Conservation (phyloP, 2,329 filamentous ascomycete species). For the Penicillium hesseltinei region DNA sequence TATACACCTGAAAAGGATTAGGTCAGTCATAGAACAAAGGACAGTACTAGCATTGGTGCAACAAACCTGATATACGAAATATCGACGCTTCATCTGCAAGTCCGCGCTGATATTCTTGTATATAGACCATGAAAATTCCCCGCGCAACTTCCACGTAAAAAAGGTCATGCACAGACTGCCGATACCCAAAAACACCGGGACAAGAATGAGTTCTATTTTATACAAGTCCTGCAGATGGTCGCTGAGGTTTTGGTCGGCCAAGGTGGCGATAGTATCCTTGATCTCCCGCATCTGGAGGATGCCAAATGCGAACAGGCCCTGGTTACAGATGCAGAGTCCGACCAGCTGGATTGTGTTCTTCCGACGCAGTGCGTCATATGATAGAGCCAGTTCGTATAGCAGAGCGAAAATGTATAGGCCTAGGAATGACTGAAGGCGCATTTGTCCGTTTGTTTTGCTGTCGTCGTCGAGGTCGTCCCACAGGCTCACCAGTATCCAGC, state of each 20-base stretch:
- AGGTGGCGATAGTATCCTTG: constrained; percentile 8
- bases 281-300: constrained; percentile 19
- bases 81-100: constrained; percentile 22
- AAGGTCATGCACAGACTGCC: constrained; percentile 15
- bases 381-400: constrained; percentile 19
- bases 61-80: constrained; percentile 19
- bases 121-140: constrained; percentile 22
- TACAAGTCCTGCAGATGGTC: constrained; percentile 6
- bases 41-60: no score
- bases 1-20: constrained; percentile 15
- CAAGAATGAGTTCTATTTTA: constrained; percentile 16
- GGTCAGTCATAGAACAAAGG: neutral
- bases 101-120: constrained; percentile 24
- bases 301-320: constrained; percentile 20
- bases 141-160: constrained; percentile 22
- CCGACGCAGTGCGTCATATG: constrained; percentile 22
- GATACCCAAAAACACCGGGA: constrained; percentile 16
- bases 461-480: constrained; percentile 13
- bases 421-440: constrained; percentile 22
- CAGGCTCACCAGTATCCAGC: constrained; percentile 20
- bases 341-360: constrained; percentile 22
- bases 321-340: constrained; percentile 20
- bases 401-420: constrained; percentile 23
- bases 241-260: neutral
- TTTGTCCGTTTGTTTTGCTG: constrained; percentile 2